Evolutionary conservation across 73 alveolate species (phyloP), one percentile per base, ranked within the genome.

Genomic region (Blepharisma stoltei): DNA sequence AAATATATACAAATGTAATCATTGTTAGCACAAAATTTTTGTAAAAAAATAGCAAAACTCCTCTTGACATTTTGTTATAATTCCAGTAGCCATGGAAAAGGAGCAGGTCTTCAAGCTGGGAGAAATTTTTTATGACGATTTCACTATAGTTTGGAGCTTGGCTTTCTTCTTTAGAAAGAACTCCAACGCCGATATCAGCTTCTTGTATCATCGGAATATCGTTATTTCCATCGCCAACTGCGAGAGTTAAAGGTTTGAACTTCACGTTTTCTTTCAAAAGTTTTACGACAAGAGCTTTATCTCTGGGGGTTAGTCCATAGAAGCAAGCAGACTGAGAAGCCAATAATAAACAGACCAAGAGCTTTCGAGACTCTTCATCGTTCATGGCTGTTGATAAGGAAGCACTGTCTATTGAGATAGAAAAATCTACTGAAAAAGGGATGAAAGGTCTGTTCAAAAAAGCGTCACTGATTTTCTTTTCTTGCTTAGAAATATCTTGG

Each of bases 191-290:
- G 38, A 60, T 38, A 25, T 60, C 73, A 14, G 73, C 73, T 20
- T n/a, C 48, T 25, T 60, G 73, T 14, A 60, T 60, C 73, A 60
- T 60, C 0, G 73, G 73, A 25, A 60, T 60, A 25, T 60, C 73
- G 5, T 11, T 38, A 14, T 60, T 25, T 1, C 45, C 45, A 25
- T 60, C 73, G 4, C 73, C 73, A 14, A 60, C 18, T 14, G 73
- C 73, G 0, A 60, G 23, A 25, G 45, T 25, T 8, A 18, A n/a
- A 14, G 73, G 73, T 9, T 38, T n/a, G 45, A 60, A 60, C 46
- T n/a, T 20, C 0, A 60, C 14, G 46, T 60, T 60, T 60, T 60
- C 45, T 25, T 60, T 14, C 18, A 60, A 8, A 14, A 60, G 73
- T 4, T 60, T 25, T 14, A 60, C 73, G 11, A 60, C 46, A 14